Conservation (phyloP, 148 eudicot species). For the Silene uniflora region DNA sequence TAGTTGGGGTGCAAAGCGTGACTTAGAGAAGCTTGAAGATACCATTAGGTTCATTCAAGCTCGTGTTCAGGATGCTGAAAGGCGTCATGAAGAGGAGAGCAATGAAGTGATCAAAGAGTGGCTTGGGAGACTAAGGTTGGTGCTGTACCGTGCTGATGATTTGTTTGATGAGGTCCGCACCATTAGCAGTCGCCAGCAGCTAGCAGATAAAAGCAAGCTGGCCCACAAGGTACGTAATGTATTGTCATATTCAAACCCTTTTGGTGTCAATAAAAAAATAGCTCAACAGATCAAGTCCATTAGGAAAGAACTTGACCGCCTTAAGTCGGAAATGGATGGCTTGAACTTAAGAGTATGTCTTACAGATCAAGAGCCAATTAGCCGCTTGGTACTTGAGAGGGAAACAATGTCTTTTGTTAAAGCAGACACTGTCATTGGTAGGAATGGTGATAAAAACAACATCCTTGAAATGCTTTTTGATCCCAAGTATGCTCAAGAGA, state of each 20-base stretch:
- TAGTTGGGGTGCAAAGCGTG: constrained; percentile 9
- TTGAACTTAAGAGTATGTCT: background rate
- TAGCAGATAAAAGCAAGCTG: background rate
- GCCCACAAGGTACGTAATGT: background rate
- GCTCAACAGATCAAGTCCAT: too few species aligned
- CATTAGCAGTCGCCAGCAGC: background rate
- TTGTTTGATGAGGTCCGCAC: constrained; percentile 5
- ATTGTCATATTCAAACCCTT: background rate
- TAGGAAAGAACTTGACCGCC: too few species aligned
- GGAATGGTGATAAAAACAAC: too few species aligned
- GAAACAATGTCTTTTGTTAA: constrained; percentile 17
- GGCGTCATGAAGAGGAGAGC: too few species aligned
- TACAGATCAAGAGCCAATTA: background rate
- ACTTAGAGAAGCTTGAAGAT: constrained; percentile 9
- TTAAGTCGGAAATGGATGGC: too few species aligned
- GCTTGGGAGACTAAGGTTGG: constrained; percentile 2
- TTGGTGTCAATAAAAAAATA: background rate
- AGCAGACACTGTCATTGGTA: too few species aligned
- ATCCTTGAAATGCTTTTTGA: too few species aligned
- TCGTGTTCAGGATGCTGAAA: constrained; percentile 10
- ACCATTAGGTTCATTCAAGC: background rate
- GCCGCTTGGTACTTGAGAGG: background rate
- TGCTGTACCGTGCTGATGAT: constrained; percentile 13
- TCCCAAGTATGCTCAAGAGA: too few species aligned
- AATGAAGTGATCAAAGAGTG: too few species aligned